phyloP scores from a whole-genome alignment of 2,329 filamentous ascomycete species.

The Chlorencoelia australis region DNA sequence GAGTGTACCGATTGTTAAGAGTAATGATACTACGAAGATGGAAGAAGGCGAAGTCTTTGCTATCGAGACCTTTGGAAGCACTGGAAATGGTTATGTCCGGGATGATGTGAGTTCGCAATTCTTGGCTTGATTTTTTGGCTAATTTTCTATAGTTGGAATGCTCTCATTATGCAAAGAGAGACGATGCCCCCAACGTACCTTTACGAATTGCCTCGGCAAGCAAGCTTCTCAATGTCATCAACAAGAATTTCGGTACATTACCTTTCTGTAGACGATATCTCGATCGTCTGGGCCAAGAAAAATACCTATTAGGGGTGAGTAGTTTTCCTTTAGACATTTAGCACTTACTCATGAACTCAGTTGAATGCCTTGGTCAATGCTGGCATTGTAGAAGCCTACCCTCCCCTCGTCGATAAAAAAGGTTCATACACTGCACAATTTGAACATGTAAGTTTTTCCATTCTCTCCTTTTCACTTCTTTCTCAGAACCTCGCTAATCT shows the following conservation, averaged over 20 bases:
- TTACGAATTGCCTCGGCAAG: constrained; percentile 75
- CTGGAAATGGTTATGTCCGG: constrained; percentile 76
- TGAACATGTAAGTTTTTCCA: constrained; percentile 58
- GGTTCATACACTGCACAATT: constrained; percentile 91
- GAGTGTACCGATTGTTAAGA: constrained; percentile 89
- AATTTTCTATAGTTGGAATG: constrained; percentile 52
- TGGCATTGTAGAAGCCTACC: constrained; percentile 84
- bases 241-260: constrained; percentile 91
- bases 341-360: too few species aligned
- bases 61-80: constrained; percentile 93
- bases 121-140: neutral
- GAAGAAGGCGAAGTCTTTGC: constrained; percentile 93
- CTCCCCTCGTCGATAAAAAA: constrained; percentile 82
- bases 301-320: constrained; percentile 79
- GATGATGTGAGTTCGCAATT: constrained; percentile 56
- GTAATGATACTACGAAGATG: constrained; percentile 85
- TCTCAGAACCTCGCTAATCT: constrained; percentile 31
- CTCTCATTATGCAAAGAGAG: constrained; percentile 74
- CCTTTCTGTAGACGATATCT: constrained; percentile 87
- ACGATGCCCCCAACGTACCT: constrained; percentile 65
- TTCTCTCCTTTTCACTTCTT: neutral
- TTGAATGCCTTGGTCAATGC: constrained; percentile 76
- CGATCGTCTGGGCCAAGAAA: constrained; percentile 86
- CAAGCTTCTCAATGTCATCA: constrained; percentile 77
- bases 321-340: neutral